These are phyloP conservation scores for Nepenthes alata DNA, from an alignment of 179 eudicot genomes.

Conservation along the genomic window DNA sequence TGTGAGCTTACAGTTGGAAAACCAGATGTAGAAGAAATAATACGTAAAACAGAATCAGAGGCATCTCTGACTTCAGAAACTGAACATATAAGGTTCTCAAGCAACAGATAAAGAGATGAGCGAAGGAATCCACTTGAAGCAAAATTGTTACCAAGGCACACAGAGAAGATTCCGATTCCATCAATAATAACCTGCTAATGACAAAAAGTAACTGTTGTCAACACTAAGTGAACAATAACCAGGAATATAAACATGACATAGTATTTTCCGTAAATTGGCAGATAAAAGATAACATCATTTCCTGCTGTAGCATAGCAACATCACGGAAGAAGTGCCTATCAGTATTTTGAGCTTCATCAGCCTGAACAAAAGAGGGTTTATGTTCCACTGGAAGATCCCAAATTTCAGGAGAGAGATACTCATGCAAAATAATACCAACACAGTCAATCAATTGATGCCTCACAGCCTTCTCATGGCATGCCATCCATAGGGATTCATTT, in stretches of 20 bases:
- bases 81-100: slow-evolving; percentile 77
- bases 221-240: not conserved
- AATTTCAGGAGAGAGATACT: slow-evolving; percentile 61
- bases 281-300: slow-evolving; percentile 8
- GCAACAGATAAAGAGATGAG: slow-evolving; percentile 71
- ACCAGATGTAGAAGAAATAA: slow-evolving; percentile 55
- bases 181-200: slow-evolving; percentile 70
- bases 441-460: slow-evolving; percentile 49
- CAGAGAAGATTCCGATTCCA: slow-evolving; percentile 74
- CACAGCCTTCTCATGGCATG: slow-evolving; percentile 18
- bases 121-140: slow-evolving; percentile 71
- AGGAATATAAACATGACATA: not conserved
- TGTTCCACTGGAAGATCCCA: slow-evolving; percentile 71
- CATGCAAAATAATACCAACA: slow-evolving; percentile 69
- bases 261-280: not conserved
- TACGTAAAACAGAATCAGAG: slow-evolving; percentile 63
- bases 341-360: slow-evolving; percentile 31
- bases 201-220: slow-evolving; percentile 16
- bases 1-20: slow-evolving; percentile 53
- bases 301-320: slow-evolving; percentile 74
- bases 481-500: slow-evolving; percentile 36
- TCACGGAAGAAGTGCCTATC: slow-evolving; percentile 62
- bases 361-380: slow-evolving; percentile 32
- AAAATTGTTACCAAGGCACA: slow-evolving; percentile 61
- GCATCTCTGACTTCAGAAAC: slow-evolving; percentile 63